phyloP scores from a whole-genome alignment of 129 eudicot species.

The Smallanthus sonchifolius region DNA sequence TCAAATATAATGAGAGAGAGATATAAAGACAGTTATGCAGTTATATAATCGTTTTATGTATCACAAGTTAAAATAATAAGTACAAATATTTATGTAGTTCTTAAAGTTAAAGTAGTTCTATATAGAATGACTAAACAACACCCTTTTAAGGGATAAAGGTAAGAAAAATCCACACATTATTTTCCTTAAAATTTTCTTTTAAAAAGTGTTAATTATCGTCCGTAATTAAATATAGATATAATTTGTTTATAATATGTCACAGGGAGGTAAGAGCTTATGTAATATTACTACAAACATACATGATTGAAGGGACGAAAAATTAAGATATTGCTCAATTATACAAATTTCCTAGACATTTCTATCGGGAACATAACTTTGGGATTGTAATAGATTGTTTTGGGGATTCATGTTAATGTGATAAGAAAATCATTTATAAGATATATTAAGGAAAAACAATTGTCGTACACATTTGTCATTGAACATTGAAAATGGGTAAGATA shows the following conservation, averaged over 20 bases:
- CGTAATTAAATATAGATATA: background rate
- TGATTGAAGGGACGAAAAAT: constrained; percentile 7
- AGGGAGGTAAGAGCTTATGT: background rate
- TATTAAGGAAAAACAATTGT: background rate
- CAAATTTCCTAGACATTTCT: constrained; percentile 10
- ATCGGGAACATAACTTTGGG: constrained; percentile 19
- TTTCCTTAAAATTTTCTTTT: background rate
- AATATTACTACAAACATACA: background rate
- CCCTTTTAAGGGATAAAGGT: no score
- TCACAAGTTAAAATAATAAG: no score
- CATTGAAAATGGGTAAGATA: background rate
- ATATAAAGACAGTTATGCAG: no score
- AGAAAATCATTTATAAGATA: background rate
- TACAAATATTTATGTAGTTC: no score
- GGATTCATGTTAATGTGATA: constrained; percentile 9
- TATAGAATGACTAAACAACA: no score
- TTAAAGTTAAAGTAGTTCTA: no score
- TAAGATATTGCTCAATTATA: background rate
- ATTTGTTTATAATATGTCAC: background rate
- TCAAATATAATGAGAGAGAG: no score
- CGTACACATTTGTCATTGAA: background rate
- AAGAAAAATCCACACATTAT: no score
- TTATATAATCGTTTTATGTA: no score
- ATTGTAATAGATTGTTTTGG: background rate
- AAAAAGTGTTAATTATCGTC: background rate